Evolutionary conservation across 2,329 filamentous ascomycete genomes (phyloP).

Genomic region (Colletotrichum coccodes): DNA sequence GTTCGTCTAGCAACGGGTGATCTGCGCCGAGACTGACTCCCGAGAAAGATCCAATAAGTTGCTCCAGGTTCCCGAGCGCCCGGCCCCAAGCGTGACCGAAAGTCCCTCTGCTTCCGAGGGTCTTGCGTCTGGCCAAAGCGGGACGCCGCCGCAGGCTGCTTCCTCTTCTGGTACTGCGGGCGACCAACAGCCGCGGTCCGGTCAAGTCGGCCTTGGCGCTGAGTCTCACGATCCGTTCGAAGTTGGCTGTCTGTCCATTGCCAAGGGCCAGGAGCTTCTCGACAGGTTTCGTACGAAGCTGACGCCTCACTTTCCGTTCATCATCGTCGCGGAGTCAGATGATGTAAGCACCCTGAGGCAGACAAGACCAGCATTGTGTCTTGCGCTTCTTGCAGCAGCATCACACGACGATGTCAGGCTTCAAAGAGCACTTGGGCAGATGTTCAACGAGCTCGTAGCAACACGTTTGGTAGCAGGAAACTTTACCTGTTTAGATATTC

Average conservation of each 20-base stretch:
- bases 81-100: not conserved
- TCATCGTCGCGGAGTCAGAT: slow-evolving; percentile 36
- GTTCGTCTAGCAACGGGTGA: not conserved
- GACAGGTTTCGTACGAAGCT: slow-evolving; percentile 39
- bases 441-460: slow-evolving; percentile 42
- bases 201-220: not conserved
- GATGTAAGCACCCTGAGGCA: slow-evolving; percentile 35
- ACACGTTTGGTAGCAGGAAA: slow-evolving; percentile 36
- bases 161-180: not conserved
- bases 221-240: slow-evolving; percentile 35
- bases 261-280: slow-evolving; percentile 39
- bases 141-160: not conserved
- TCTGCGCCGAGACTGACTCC: not conserved
- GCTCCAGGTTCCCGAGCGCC: slow-evolving; percentile 11
- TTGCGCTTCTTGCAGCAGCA: slow-evolving; percentile 42
- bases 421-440: slow-evolving; percentile 38
- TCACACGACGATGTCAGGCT: slow-evolving; percentile 35
- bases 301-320: slow-evolving; percentile 42
- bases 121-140: slow-evolving; percentile 1
- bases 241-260: slow-evolving; percentile 35
- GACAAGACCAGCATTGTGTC: slow-evolving; percentile 38
- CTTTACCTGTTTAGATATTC: slow-evolving; percentile 41
- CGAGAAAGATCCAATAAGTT: slow-evolving; percentile 12
- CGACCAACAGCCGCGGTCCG: not conserved
- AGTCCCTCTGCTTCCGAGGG: slow-evolving; percentile 17